These are phyloP conservation scores for Stereum hirsutum DNA, from an alignment of 1,284 basidiomycete species.

Conservation along the genomic window DNA sequence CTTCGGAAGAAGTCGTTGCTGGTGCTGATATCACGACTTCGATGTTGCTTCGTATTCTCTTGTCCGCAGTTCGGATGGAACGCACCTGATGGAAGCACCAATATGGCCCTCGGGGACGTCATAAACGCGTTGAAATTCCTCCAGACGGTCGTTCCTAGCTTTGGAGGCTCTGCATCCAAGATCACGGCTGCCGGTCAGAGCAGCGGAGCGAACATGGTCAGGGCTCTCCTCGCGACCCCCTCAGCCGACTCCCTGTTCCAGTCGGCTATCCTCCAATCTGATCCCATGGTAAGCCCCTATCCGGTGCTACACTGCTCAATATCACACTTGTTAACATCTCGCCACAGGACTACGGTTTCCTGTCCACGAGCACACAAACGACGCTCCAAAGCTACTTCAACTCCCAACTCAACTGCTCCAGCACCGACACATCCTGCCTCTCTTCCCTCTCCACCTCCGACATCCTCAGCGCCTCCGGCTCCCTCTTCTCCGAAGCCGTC, in stretches of 20 bases:
- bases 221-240: conserved; percentile 63
- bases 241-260: conserved; percentile 59
- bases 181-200: conserved; percentile 87
- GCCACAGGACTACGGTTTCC: conserved; percentile 63
- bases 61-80: conserved; percentile 64
- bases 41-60: conserved; percentile 1
- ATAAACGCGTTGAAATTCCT: conserved; percentile 65
- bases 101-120: conserved; percentile 65
- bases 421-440: conserved; percentile 40
- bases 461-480: conserved; percentile 42
- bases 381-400: conserved; percentile 49
- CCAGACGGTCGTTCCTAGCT: conserved; percentile 46
- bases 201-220: conserved; percentile 74
- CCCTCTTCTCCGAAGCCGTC: conserved; percentile 30
- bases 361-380: conserved; percentile 42
- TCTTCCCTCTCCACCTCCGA: conserved; percentile 35
- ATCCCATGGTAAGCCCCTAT: conserved; percentile 60
- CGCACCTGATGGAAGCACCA: conserved; percentile 56
- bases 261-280: conserved; percentile 74
- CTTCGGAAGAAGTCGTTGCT: background rate
- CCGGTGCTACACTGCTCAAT: background rate
- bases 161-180: conserved; percentile 57
- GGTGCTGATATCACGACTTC: no score
- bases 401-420: conserved; percentile 34
- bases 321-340: background rate